Percentiles rank a stretch among this genome's conserved stretches.
phyloP scores from a whole-genome alignment of 345 rosid genomes.

The Heritiera littoralis region DNA sequence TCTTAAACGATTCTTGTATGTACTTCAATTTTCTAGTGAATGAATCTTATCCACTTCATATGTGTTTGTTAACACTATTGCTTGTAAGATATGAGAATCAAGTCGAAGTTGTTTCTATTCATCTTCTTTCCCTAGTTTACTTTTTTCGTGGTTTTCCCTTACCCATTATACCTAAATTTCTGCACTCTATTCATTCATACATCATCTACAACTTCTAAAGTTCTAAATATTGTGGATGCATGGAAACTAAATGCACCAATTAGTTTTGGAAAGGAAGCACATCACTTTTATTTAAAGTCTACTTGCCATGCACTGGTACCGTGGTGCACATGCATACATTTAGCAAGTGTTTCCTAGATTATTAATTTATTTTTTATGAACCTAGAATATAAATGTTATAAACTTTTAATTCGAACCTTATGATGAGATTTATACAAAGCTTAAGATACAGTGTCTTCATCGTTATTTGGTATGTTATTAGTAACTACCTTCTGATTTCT shows the following conservation, averaged over 20 bases:
- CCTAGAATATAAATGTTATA: no score
- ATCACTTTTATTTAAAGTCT: not conserved
- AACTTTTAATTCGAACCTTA: not conserved
- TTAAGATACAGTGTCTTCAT: not conserved
- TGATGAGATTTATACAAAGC: not conserved
- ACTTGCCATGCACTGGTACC: not conserved
- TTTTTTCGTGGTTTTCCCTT: not conserved
- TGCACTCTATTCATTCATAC: not conserved
- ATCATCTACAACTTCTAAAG: not conserved
- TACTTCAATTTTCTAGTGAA: not conserved
- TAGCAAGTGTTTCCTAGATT: not conserved
- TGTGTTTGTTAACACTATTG: not conserved
- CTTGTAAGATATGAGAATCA: not conserved
- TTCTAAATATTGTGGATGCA: not conserved
- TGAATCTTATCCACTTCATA: not conserved
- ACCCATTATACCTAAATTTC: not conserved
- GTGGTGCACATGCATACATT: not conserved
- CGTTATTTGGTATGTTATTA: not conserved
- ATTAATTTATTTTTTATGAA: no score
- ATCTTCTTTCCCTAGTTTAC: not conserved
- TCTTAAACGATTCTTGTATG: not conserved
- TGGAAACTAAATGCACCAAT: not conserved
- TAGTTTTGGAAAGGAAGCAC: not conserved
- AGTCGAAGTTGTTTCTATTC: not conserved
- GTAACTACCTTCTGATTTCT: slow-evolving; percentile 22